Percentiles rank a stretch among this genome's conserved stretches.
These are phyloP conservation scores for Candida nanaspora DNA, from an alignment of 805 yeast species.

Conservation along the genomic window DNA sequence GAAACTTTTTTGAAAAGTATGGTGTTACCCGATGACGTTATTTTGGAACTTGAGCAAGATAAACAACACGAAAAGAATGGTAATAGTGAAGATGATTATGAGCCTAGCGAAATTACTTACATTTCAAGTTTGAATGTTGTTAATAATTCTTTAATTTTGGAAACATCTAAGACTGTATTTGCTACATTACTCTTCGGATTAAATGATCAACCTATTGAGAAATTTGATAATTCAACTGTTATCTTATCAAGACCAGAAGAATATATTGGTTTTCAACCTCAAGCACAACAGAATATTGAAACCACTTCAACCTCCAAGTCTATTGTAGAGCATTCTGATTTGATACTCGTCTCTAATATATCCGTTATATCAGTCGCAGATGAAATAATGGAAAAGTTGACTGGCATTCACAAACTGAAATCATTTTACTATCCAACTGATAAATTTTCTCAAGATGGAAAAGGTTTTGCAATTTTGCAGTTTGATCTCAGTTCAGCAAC, in stretches of 20 bases:
- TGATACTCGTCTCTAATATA: constrained; percentile 30
- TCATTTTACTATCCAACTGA: constrained; percentile 39
- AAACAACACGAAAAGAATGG: too few species aligned
- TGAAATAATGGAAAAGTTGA: constrained; percentile 34
- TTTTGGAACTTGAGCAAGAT: neutral
- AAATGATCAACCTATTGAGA: constrained; percentile 17
- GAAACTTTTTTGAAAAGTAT: constrained; percentile 38
- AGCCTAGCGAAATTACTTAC: neutral
- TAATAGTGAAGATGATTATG: neutral
- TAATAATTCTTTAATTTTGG: neutral
- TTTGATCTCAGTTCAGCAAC: neutral
- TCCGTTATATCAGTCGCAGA: constrained; percentile 36
- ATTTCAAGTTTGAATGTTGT: neutral
- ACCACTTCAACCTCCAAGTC: too few species aligned
- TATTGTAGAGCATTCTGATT: constrained; percentile 24
- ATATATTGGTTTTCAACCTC: constrained; percentile 26
- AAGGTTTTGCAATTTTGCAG: constrained; percentile 47
- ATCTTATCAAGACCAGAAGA: constrained; percentile 37
- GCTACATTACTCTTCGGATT: constrained; percentile 25
- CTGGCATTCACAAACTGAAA: constrained; percentile 31
- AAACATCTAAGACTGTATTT: neutral
- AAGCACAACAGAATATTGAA: too few species aligned
- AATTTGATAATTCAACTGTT: constrained; percentile 22
- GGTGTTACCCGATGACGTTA: constrained; percentile 31
- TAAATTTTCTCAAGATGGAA: constrained; percentile 39